These are phyloP conservation scores for Jaapia argillacea DNA, from an alignment of 768 basidiomycete species.

Conservation along the genomic window DNA sequence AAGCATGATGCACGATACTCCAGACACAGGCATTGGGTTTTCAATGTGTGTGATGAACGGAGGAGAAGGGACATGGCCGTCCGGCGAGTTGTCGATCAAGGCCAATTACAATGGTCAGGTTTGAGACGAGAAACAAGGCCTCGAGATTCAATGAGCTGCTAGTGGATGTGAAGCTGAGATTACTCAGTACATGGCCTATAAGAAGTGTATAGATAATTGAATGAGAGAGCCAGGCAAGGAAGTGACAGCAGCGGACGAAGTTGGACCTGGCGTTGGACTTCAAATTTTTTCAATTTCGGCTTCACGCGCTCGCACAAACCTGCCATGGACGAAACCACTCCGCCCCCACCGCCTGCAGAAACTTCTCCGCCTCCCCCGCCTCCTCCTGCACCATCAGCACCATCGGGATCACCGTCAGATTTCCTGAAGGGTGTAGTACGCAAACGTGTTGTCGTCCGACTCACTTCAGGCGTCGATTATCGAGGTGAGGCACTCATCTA, in stretches of 20 bases:
- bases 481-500: slow-evolving; percentile 43
- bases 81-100: too few species aligned
- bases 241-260: neutral
- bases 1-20: too few species aligned
- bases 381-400: slow-evolving; percentile 33
- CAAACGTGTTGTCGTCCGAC: slow-evolving; percentile 86
- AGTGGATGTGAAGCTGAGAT: neutral
- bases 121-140: neutral
- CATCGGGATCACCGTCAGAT: slow-evolving; percentile 80
- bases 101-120: too few species aligned
- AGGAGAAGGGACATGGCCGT: too few species aligned
- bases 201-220: too few species aligned
- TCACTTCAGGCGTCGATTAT: slow-evolving; percentile 91
- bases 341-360: slow-evolving; percentile 26
- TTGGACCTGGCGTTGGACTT: neutral
- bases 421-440: slow-evolving; percentile 95
- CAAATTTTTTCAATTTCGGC: neutral
- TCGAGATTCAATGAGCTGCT: neutral
- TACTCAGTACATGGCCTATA: neutral
- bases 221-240: neutral
- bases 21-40: too few species aligned
- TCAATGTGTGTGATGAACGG: too few species aligned
- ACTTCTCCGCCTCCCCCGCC: slow-evolving; percentile 36
- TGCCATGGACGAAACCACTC: slow-evolving; percentile 19
- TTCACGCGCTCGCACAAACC: too few species aligned